Percentiles rank a stretch among this genome's conserved stretches.
Evolutionary conservation across 345 rosid species (phyloP).

Genomic region (Aurinia saxatilis): DNA sequence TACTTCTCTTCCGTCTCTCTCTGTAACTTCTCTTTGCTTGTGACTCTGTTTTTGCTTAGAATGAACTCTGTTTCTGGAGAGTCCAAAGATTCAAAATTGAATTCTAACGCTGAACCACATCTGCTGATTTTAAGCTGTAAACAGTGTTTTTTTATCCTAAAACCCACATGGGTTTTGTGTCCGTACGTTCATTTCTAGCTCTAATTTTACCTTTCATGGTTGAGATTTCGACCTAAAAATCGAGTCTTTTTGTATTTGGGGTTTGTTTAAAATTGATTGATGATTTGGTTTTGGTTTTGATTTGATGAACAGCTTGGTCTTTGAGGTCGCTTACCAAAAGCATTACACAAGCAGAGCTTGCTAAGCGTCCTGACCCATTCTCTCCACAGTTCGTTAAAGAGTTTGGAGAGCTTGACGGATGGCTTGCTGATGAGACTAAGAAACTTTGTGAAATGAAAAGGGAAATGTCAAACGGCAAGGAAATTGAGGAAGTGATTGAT

Average conservation of each 20-base stretch:
- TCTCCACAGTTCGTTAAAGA: constrained; percentile 9
- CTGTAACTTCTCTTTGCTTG: neutral
- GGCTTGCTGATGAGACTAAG: constrained; percentile 7
- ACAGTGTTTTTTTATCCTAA: too few species aligned
- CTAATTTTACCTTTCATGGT: neutral
- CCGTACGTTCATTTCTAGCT: neutral
- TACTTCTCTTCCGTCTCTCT: neutral
- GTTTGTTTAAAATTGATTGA: neutral
- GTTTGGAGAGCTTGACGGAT: constrained; percentile 4
- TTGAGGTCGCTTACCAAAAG: constrained; percentile 3
- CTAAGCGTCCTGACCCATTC: constrained; percentile 29
- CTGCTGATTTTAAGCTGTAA: too few species aligned
- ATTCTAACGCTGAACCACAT: neutral
- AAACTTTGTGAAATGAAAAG: constrained; percentile 5
- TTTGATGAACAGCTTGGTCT: constrained; percentile 15
- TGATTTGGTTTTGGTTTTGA: neutral
- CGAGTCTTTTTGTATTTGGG: neutral
- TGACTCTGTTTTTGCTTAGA: neutral
- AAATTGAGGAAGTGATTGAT: neutral
- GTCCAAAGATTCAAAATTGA: neutral
- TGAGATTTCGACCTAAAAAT: neutral
- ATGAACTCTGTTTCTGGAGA: neutral
- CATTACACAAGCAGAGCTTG: constrained; percentile 5
- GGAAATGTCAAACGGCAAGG: neutral
- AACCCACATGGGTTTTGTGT: neutral